Percentiles rank a stretch among this genome's conserved stretches.
These are phyloP conservation scores for Allium sativum DNA, from an alignment of 106 monocot genomes.

Conservation along the genomic window DNA sequence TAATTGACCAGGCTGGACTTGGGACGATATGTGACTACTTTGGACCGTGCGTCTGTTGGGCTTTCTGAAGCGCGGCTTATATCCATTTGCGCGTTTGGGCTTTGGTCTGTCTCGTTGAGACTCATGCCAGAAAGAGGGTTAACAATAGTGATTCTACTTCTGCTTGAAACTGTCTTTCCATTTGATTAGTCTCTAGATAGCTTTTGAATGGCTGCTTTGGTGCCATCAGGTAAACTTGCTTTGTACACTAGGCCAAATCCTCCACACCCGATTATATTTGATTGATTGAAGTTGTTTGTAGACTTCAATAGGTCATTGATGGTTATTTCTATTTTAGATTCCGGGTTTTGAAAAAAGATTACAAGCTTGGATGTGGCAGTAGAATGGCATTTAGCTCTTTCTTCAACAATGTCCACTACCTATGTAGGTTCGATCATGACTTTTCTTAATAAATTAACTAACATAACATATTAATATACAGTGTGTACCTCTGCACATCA, in stretches of 20 bases:
- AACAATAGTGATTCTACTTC: conserved; percentile 63
- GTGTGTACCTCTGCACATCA: no score
- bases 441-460: conserved; percentile 37
- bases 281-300: conserved; percentile 61
- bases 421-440: conserved; percentile 14
- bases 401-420: conserved; percentile 21
- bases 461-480: neutral
- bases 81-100: no score
- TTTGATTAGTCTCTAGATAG: conserved; percentile 59
- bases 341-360: conserved; percentile 40
- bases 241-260: conserved; percentile 69
- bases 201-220: conserved; percentile 54
- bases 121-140: no score
- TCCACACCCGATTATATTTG: conserved; percentile 59
- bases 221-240: conserved; percentile 43
- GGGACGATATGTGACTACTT: no score
- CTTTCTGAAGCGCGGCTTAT: no score
- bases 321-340: conserved; percentile 30
- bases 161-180: conserved; percentile 56
- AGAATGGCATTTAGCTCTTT: conserved; percentile 12
- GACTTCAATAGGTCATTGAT: conserved; percentile 45
- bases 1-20: no score
- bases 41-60: no score
- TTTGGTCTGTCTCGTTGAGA: no score
- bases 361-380: conserved; percentile 38